Conservation (phyloP, 441 rosid genomes). For the Jatropha podagrica region DNA sequence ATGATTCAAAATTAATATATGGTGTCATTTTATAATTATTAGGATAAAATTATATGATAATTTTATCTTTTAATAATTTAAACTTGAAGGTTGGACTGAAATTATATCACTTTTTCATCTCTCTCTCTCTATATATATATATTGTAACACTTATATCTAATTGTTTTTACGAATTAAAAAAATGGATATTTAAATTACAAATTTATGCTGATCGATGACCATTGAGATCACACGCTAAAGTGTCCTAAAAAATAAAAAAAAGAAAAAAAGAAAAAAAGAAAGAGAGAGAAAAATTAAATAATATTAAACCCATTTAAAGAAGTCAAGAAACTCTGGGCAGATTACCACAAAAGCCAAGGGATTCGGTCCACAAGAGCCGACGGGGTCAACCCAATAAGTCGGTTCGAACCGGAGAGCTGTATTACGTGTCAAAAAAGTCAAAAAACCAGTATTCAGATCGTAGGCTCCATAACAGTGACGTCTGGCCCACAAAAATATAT, state of each 20-base stretch:
- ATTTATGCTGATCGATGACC: no score
- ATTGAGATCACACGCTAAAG: not conserved
- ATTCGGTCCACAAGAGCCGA: constrained; percentile 27
- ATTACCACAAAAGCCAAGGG: constrained; percentile 12
- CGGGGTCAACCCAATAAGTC: constrained; percentile 38
- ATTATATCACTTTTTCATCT: no score
- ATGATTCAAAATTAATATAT: no score
- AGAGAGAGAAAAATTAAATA: not conserved
- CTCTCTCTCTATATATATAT: no score
- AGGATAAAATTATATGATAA: no score
- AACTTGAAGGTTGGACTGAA: no score
- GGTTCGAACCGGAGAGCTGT: constrained; percentile 7
- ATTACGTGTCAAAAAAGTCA: constrained; percentile 24
- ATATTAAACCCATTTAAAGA: not conserved
- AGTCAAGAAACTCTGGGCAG: not conserved
- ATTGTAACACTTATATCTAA: not conserved
- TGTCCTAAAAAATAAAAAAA: not conserved
- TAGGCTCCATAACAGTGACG: not conserved
- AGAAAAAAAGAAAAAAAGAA: not conserved
- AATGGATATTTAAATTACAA: not conserved
- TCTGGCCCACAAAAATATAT: no score
- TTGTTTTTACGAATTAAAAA: not conserved
- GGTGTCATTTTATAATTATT: no score
- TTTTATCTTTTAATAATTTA: no score
- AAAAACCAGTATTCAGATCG: not conserved